Conservation (phyloP, 1,284 basidiomycete genomes). For the Cutaneotrichosporon spelunceum region DNA sequence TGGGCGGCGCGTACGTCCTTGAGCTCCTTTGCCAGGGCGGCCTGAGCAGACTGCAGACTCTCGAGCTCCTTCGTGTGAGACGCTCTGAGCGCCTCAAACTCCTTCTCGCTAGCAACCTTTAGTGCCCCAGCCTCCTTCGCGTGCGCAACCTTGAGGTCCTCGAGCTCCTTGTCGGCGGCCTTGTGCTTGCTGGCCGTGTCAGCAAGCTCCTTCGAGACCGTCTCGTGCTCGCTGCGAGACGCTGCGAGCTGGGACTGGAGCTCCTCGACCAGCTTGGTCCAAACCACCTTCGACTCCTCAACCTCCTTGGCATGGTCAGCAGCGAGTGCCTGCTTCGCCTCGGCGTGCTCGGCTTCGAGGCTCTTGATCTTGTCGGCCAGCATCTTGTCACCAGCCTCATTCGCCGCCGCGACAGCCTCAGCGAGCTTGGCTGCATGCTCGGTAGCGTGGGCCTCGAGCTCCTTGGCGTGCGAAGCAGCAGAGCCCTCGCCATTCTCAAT, state of each 20-base stretch:
- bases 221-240: conserved; percentile 12
- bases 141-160: neutral
- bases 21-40: neutral
- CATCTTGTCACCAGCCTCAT: conserved; percentile 22
- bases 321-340: conserved; percentile 5
- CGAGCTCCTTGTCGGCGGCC: neutral
- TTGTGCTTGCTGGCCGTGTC: conserved; percentile 4
- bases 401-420: conserved; percentile 16
- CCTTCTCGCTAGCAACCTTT: neutral
- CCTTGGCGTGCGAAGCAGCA: conserved; percentile 23
- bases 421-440: conserved; percentile 20
- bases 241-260: conserved; percentile 27
- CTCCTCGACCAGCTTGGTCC: conserved; percentile 21
- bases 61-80: neutral
- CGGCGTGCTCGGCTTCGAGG: conserved; percentile 28
- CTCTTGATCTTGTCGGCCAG: conserved; percentile 32
- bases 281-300: conserved; percentile 19
- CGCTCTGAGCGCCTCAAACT: neutral
- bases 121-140: neutral
- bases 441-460: conserved; percentile 6
- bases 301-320: conserved; percentile 10
- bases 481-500: conserved; percentile 7
- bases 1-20: neutral
- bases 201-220: neutral
- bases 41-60: neutral